Base-by-base conservation (phyloP, 164 flowering plant species). In the Macadamia integrifolia region DNA sequence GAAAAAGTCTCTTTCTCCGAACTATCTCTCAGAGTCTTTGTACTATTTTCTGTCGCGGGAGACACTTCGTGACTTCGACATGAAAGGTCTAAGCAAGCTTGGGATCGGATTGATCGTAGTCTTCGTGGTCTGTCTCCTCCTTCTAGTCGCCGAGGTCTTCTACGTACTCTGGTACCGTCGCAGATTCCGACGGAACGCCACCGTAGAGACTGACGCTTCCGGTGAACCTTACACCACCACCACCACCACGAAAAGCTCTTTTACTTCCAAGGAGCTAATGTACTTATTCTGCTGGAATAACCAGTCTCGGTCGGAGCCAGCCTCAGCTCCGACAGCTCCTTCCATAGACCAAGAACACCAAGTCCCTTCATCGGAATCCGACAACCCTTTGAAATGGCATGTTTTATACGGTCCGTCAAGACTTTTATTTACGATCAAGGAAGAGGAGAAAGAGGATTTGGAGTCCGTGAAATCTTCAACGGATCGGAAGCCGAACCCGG, bases 261-360 rank as follows among this genome's bases (percentile, higher is more conserved):
- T 35, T 35, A 35, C 82, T 40, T 78, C 86, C 6, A 82, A 86
- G 66, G 82, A 86, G 74, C 80, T 81, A 5, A 77, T 84, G 62
- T 80, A 77, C 79, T 80, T 82, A 75, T 79, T 80, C 73, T 84
- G 86, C 78, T 77, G 76, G 73, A 79, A 76, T 63, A 72, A 71
- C 58, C 82, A 77, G 72, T 69, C 80, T 46, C 78, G 82, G 1
- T 46, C 79, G 69, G 85, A 79, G 14, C 83, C 79, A 31, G 56
- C 57, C n/a, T 65, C 30, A 6, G 64, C 74, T 10, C 44, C 71
- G 17, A 5, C 70, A 1, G 17, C 31, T 2, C 60, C 6, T 4
- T 35, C 60, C 0, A 29, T 43, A 1, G 57, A 18, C 31, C 13
- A n/a, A 31, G 31, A 12, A 23, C 23, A 23, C 23, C 23, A 23